Percentiles rank a stretch among this genome's conserved stretches.
phyloP scores from a whole-genome alignment of 257 asterid genomes.

The Cordia subcordata region DNA sequence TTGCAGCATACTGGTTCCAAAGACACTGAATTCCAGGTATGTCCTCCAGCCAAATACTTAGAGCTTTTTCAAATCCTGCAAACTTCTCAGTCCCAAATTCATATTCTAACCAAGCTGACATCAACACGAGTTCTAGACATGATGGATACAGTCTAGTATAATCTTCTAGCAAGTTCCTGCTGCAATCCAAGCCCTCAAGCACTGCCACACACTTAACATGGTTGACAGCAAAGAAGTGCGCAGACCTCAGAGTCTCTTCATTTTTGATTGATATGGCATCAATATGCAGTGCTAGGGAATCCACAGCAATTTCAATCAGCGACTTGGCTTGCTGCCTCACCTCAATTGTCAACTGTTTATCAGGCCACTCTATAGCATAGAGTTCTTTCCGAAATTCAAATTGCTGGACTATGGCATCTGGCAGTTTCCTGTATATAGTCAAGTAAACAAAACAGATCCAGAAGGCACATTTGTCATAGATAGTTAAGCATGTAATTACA shows the following conservation, averaged over 20 bases:
- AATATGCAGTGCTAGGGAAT: conserved; percentile 25
- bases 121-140: conserved; percentile 42
- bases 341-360: conserved; percentile 21
- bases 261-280: conserved; percentile 29
- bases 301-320: conserved; percentile 38
- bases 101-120: conserved; percentile 34
- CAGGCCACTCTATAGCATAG: conserved; percentile 40
- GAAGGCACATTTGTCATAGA: conserved; percentile 38
- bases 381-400: conserved; percentile 41
- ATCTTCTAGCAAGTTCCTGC: conserved; percentile 32
- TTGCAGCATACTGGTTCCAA: conserved; percentile 43
- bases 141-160: conserved; percentile 38
- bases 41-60: conserved; percentile 35
- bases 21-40: conserved; percentile 42
- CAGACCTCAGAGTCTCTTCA: conserved; percentile 38
- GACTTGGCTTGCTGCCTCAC: conserved; percentile 33
- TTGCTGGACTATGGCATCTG: conserved; percentile 24
- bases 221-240: conserved; percentile 39
- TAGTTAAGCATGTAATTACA: conserved; percentile 24
- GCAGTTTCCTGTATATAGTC: conserved; percentile 36
- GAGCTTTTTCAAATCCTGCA: conserved; percentile 37
- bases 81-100: conserved; percentile 23
- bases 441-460: conserved; percentile 41
- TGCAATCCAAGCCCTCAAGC: conserved; percentile 35
- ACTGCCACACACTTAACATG: conserved; percentile 38